A percentile compares a stretch with the other conserved stretches of the same genome.
Evolutionary conservation across 768 basidiomycete species (phyloP).

Genomic region (Rhizopogon salebrosus): DNA sequence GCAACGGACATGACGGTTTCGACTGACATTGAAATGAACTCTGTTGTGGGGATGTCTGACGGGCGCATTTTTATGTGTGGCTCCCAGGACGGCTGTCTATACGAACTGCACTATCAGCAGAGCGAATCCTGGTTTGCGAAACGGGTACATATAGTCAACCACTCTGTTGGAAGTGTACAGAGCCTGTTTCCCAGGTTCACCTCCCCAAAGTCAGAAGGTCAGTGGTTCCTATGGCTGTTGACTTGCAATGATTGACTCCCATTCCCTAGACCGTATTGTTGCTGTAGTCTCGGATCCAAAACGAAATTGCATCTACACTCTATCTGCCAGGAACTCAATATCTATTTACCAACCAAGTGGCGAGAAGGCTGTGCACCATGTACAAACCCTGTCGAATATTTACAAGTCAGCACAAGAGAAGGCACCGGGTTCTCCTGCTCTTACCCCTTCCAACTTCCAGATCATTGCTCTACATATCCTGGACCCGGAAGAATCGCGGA

Average conservation of each 20-base stretch:
- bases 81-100: conserved; percentile 79
- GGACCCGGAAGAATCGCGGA: conserved; percentile 58
- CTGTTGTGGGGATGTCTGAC: conserved; percentile 70
- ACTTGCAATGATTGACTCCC: conserved; percentile 3
- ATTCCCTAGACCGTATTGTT: conserved; percentile 60
- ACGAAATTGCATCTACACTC: conserved; percentile 74
- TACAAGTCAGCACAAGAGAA: conserved; percentile 78
- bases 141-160: conserved; percentile 79
- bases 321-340: conserved; percentile 61
- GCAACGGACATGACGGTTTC: conserved; percentile 79
- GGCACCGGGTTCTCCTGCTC: conserved; percentile 68
- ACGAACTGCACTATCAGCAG: conserved; percentile 89
- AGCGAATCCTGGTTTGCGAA: conserved; percentile 92
- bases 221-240: conserved; percentile 14
- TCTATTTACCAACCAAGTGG: conserved; percentile 59
- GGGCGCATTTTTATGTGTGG: conserved; percentile 93
- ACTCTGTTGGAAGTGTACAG: conserved; percentile 73
- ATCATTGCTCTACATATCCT: conserved; percentile 70
- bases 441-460: conserved; percentile 65
- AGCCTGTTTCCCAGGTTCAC: conserved; percentile 78
- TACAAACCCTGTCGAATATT: conserved; percentile 72
- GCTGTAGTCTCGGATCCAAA: conserved; percentile 60
- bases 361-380: conserved; percentile 62
- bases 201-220: conserved; percentile 61
- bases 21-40: conserved; percentile 81